These are phyloP conservation scores for Monosporascus sp. DNA, from an alignment of 2,329 filamentous ascomycete genomes.

Conservation along the genomic window DNA sequence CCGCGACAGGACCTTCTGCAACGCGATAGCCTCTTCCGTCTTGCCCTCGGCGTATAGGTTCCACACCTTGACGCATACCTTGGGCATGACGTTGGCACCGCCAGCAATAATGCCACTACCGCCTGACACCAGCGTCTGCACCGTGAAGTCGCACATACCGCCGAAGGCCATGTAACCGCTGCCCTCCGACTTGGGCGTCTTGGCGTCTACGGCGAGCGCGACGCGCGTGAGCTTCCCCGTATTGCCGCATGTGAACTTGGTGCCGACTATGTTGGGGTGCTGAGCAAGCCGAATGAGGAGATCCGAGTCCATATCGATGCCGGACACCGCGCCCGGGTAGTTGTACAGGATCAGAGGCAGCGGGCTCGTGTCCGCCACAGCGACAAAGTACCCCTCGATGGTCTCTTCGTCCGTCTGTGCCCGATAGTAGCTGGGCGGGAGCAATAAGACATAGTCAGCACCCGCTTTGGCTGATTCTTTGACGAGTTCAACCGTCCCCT, in stretches of 20 bases:
- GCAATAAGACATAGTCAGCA: conserved; percentile 73
- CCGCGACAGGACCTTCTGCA: conserved; percentile 73
- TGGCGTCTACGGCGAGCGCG: conserved; percentile 64
- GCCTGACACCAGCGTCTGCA: conserved; percentile 73
- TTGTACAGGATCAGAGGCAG: conserved; percentile 85
- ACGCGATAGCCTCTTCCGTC: conserved; percentile 65
- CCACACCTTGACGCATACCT: conserved; percentile 74
- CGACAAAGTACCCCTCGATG: conserved; percentile 67
- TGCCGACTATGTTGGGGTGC: conserved; percentile 80
- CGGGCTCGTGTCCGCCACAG: conserved; percentile 69
- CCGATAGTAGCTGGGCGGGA: conserved; percentile 81
- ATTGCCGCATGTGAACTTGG: conserved; percentile 89
- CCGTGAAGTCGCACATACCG: conserved; percentile 81
- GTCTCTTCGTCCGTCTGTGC: conserved; percentile 68
- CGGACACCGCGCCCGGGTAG: conserved; percentile 81
- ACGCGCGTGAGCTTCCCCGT: conserved; percentile 85
- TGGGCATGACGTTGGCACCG: conserved; percentile 79
- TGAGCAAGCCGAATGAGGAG: conserved; percentile 72
- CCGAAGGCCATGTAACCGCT: conserved; percentile 80
- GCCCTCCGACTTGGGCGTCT: conserved; percentile 55
- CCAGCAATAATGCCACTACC: conserved; percentile 83
- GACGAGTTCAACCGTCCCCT: conserved; percentile 71
- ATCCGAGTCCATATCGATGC: conserved; percentile 87
- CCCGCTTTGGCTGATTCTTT: conserved; percentile 62
- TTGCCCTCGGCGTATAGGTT: conserved; percentile 69